Percentiles rank a stretch among this genome's conserved stretches.
Conservation (phyloP, 768 basidiomycete genomes). For the Russula olivacea region DNA sequence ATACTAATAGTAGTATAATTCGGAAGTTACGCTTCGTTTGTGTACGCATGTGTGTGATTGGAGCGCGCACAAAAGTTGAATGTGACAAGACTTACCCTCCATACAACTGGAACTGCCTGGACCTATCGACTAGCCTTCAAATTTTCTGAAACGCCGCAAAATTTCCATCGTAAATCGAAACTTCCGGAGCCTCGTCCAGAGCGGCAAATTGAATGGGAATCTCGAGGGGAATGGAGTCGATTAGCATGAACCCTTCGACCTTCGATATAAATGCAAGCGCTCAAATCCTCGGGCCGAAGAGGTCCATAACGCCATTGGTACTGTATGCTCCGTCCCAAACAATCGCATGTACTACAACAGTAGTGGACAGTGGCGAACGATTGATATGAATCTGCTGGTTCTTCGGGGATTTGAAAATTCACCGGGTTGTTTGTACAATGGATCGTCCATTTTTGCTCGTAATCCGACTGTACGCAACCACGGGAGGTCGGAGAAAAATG, state of each 20-base stretch:
- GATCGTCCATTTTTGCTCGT: neutral
- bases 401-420: neutral
- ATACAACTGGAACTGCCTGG: too few relatives aligned
- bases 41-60: neutral
- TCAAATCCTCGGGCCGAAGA: too few relatives aligned
- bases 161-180: neutral
- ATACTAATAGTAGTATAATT: neutral
- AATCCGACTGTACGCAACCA: neutral
- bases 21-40: neutral
- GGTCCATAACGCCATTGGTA: neutral
- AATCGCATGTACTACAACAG: neutral
- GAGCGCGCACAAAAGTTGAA: too few relatives aligned
- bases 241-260: neutral
- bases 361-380: too few relatives aligned
- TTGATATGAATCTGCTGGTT: too few relatives aligned
- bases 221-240: neutral
- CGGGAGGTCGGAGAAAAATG: neutral
- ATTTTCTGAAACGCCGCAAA: neutral
- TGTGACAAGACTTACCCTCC: too few relatives aligned
- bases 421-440: neutral
- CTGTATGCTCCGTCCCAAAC: neutral
- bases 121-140: neutral
- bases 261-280: too few relatives aligned
- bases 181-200: too few relatives aligned
- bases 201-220: neutral